Base-by-base conservation (phyloP, 345 rosid genomes). In the Euphorbia peplus region DNA sequence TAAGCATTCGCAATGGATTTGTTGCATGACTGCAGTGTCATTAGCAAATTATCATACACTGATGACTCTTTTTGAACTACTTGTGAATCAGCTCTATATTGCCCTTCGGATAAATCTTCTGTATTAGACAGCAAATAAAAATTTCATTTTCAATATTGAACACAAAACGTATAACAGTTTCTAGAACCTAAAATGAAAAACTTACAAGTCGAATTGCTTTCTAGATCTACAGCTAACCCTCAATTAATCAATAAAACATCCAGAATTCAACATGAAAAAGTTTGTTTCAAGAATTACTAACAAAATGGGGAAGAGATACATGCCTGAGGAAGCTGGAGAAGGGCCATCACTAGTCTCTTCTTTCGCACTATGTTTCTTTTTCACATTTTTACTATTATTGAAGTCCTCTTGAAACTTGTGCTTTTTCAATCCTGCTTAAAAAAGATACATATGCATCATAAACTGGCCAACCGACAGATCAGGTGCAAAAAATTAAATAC, bases 21-120 rank as follows among this genome's bases (percentile, higher is more conserved):
- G 77, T 82, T 72, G 16, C 79, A 68, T 4, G 89, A 81, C 65
- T 80, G 77, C n/a, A 90, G 82, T 64, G 81, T 81, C 67, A 50
- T 75, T 53, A 86, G 59, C 77, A 88, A 76, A 67, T 65, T 76
- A 50, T 88, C 75, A 62, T 86, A 88, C 3, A 61, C 32, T 1
- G 87, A 78, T 1, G 83, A 78, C 70, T 86, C 85, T 62, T 76
- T 82, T 70, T 71, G 70, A 64, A 72, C 53, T 24, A 73, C 16
- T 68, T 74, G 73, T 70, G 76, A 35, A 35, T 63, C 81, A 41
- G 21, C 61, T 26, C 19, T 14, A 55, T 5, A 2, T 13, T 75
- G 76, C 69, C 63, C 77, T 9, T 70, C 76, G 1, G 79, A 54
- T 66, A 74, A 72, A 48, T 78, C 87, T 67, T 35, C 85, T 77